Base-by-base conservation (phyloP, 164 flowering plant genomes). In the Houttuynia cordata region DNA sequence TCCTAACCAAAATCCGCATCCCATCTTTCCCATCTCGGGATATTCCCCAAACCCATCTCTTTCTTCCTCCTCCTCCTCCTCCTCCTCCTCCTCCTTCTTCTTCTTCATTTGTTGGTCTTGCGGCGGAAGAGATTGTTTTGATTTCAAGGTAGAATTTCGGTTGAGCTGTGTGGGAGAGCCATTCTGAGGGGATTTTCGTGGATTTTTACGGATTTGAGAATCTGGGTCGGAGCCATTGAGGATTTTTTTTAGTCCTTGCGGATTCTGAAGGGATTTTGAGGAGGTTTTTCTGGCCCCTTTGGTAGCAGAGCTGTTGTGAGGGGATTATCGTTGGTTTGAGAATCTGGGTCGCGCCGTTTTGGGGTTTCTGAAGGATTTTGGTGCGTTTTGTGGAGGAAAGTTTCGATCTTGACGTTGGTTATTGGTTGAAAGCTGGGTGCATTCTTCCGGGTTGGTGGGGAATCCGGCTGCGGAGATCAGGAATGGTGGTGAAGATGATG, bases 401-500 rank as follows among this genome's bases (percentile, higher is more conserved):
- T 6, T 20, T 24, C 57, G 37, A 13, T 13, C 24, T 54, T 54
- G 30, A 30, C 15, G 14, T 18, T 8, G 10, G 20, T 7, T 12
- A 22, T 52, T 52, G 55, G 23, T 52, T 52, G 7, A 8, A 22
- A n/a, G 18, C 21, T 19, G 23, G 55, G 23, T 52, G 59, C 19
- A 34, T 58, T 58, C 6, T 57, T 19, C 23, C 14, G 30, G 9
- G n/a, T 45, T 42, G 51, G 14, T 1, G 25, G 52, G 10, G 51
- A 17, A 23, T 59, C 41, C 24, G 39, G 63, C 53, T 18, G 47
- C 19, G 20, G 17, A 24, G 15, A 23, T 40, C 19, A 10, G 24
- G 20, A 73, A 90, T 83, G 97, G 97, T 82, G 76, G 99, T 84
- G 85, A 88, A 78, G 78, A 88, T 90, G 94, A 94, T 91, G 85